Conservation (phyloP, 345 rosid species). For the Bruguiera gymnorhiza region DNA sequence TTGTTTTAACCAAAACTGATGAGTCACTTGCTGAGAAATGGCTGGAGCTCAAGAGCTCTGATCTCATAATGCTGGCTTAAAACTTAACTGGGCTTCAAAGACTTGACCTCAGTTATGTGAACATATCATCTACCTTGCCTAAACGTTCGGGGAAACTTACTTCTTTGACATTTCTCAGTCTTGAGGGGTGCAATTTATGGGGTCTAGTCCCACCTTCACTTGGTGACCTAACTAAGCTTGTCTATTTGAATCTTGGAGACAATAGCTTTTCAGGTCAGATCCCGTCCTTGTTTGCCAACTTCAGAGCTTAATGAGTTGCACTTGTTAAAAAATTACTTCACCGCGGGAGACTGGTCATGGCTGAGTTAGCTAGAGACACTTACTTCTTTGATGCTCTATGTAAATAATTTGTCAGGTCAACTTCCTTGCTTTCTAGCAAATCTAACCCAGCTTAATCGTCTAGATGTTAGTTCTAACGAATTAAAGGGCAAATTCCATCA, state of each 20-base stretch:
- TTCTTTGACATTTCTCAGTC: neutral
- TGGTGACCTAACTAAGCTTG: neutral
- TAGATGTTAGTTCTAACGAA: neutral
- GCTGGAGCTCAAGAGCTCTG: neutral
- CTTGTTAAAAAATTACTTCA: too few species aligned
- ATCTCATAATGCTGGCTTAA: neutral
- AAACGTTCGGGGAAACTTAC: neutral
- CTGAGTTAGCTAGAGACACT: neutral
- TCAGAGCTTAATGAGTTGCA: neutral
- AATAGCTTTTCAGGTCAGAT: neutral
- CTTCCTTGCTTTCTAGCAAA: conserved; percentile 7
- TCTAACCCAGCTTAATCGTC: neutral
- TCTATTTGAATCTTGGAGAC: neutral
- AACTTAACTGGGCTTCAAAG: neutral
- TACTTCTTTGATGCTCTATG: neutral
- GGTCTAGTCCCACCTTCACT: neutral
- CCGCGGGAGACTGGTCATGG: too few species aligned
- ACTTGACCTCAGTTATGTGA: neutral
- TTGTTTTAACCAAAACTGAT: neutral
- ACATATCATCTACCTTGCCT: neutral
- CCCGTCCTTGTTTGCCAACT: neutral
- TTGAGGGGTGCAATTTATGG: neutral
- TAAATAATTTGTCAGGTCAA: neutral
- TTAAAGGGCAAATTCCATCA: neutral
- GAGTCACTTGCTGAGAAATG: neutral